Base-by-base conservation (phyloP, 2,329 filamentous ascomycete species). In the Venturia asperata region DNA sequence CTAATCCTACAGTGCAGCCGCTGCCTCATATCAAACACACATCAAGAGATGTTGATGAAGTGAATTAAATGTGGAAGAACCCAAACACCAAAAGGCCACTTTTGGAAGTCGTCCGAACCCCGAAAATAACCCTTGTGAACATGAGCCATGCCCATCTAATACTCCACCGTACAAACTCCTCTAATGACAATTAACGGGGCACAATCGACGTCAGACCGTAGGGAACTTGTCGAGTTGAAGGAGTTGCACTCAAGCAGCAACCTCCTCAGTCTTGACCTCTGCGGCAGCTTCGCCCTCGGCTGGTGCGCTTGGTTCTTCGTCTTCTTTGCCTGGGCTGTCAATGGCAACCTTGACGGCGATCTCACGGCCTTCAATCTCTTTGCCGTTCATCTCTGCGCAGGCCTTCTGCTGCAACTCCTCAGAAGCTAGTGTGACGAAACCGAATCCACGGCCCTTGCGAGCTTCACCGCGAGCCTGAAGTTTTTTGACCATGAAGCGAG, bases 401-500 rank as follows among this genome's bases (percentile, higher is more conserved):
- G 94, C 94, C 89, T 97, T 96, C 82, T 95, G 87, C 85, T 99
- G 94, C 74, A 93, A 80, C 80, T 96, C 92, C 84, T 99, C 93
- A 21, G 91, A 95, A 69, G 89, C 89, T 68, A 99, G 88, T 67
- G 92, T 97, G 69, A 99, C 94, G 78, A 99, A 99, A 71, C 94
- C 94, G 77, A 99, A 99, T 70, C 94, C 94, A 83, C 94, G 94
- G 68, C 94, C 94, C 88, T 99, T 99, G 83, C 94, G 94, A 73
- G 93, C 88, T 83, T 99, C 94, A 76, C 92, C 92, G 77, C 94
- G 93, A 74, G 93, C 92, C 82, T 96, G 92, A 68, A 99, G 91
- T 86, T 99, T 99, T 89, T 97, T 97, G 81, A 99, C 94, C 94
- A 99, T 99, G 84, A 97, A 99, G 74, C 93, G 92, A 72, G 94